Evolutionary conservation across 2,329 filamentous ascomycete species (phyloP), one percentile per base, ranked within the genome.

Genomic region (Sclerotinia trifoliorum): DNA sequence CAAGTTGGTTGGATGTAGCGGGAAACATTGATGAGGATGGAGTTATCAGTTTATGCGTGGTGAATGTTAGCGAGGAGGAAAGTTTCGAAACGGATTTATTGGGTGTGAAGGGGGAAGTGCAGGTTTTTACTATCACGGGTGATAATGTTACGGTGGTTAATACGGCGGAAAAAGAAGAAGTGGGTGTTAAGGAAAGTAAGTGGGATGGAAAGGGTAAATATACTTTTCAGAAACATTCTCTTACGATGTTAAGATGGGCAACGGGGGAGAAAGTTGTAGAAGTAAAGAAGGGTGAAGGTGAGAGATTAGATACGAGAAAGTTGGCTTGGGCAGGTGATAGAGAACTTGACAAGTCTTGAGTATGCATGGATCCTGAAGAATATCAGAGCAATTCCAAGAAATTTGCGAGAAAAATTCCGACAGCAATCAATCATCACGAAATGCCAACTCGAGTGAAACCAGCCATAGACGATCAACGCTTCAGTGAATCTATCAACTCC

Each of bases 1-100:
- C 88, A 8, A 89, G 90, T 10, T 93, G 85, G 81, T 77, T 92
- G 67, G 90, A 92, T 75, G 88, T 89, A 35, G 89, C 87, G 71
- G 89, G 88, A 2, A 80, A 83, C 2, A 73, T 89, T 6, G 81
- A 83, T 57, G 83, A 81, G 48, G 86, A 82, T 35, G 90, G 90
- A 0, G 84, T 81, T 65, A 81, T 90, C 1, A 90, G 83, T 71
- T 73, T 94, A 71, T 90, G 85, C 3, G 90, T 94, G 0, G 90
- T 93, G 21, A 95, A 95, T 76, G 84, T 92, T 42, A 82, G 84
- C 70, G 86, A 90, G 70, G 82, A 83, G 11, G 81, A 84, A 70
- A 85, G 83, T 67, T 88, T 89, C 66, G 82, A 85, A 70, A 85
- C 85, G 0, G 81, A 84, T 55, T 39, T 93, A n/a, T 81, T 84